Evolutionary conservation across 495 filamentous ascomycete genomes (phyloP).

Genomic region (Aspergillus steynii): DNA sequence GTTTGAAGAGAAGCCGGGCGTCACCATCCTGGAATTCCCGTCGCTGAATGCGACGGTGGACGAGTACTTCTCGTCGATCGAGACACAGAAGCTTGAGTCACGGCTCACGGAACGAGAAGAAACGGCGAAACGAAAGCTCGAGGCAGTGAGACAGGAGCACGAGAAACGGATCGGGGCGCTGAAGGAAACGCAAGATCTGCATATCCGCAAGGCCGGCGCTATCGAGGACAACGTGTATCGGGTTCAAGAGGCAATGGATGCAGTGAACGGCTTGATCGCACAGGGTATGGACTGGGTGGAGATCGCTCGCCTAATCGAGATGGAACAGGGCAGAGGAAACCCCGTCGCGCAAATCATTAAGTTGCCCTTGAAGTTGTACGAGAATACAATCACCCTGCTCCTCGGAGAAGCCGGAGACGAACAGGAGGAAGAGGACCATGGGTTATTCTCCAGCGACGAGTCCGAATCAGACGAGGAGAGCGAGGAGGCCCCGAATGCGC

Average conservation of each 20-base stretch:
- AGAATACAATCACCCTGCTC: constrained; percentile 82
- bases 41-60: constrained; percentile 92
- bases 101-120: constrained; percentile 77
- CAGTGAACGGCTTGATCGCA: constrained; percentile 81
- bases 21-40: constrained; percentile 70
- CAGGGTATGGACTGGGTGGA: constrained; percentile 98
- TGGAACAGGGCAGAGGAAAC: constrained; percentile 78
- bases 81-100: constrained; percentile 89
- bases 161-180: constrained; percentile 78
- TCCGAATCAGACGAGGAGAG: constrained; percentile 57
- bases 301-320: constrained; percentile 81
- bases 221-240: constrained; percentile 86
- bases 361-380: constrained; percentile 81
- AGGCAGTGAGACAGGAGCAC: constrained; percentile 78
- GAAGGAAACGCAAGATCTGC: constrained; percentile 74
- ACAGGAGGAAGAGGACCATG: constrained; percentile 53
- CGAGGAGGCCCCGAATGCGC: constrained; percentile 30
- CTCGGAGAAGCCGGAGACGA: constrained; percentile 69
- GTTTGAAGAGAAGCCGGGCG: constrained; percentile 64
- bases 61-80: constrained; percentile 94
- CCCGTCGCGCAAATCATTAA: constrained; percentile 86
- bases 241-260: constrained; percentile 87
- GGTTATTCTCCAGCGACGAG: constrained; percentile 57
- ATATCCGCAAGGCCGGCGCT: constrained; percentile 83
- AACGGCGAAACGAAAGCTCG: constrained; percentile 77